A percentile compares a stretch with the other conserved stretches of the same genome.
Conservation (phyloP, 2,329 filamentous ascomycete genomes). For the Penicillium hordei region DNA sequence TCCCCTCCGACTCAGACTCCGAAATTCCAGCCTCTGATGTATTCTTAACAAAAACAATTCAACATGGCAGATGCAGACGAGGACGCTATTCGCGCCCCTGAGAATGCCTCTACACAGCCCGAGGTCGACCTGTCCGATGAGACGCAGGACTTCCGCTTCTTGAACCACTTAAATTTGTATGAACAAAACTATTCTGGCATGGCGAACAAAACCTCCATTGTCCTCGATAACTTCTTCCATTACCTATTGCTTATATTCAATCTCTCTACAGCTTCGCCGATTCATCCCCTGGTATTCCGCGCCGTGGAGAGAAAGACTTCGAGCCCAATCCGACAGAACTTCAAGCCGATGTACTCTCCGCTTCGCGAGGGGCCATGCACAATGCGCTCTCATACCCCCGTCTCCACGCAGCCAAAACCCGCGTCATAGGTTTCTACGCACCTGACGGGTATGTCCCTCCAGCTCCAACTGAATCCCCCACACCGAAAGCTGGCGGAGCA, state of each 20-base stretch:
- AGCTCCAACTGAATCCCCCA: constrained; percentile 14
- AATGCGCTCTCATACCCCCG: constrained; percentile 77
- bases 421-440: constrained; percentile 71
- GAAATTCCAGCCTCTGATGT: neutral
- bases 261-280: constrained; percentile 32
- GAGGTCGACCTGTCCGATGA: constrained; percentile 73
- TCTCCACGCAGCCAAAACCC: constrained; percentile 66
- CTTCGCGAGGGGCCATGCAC: constrained; percentile 84
- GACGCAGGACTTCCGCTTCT: constrained; percentile 81
- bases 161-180: constrained; percentile 56
- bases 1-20: constrained; percentile 12
- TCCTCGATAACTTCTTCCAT: neutral
- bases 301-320: constrained; percentile 95
- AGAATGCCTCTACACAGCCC: constrained; percentile 32
- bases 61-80: constrained; percentile 49
- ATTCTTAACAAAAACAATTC: neutral
- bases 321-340: constrained; percentile 85
- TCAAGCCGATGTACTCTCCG: constrained; percentile 74
- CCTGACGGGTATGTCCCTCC: constrained; percentile 51
- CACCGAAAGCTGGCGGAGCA: constrained; percentile 20
- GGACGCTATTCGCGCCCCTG: constrained; percentile 37
- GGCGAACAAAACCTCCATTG: neutral
- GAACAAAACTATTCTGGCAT: constrained; percentile 9
- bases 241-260: constrained; percentile 36
- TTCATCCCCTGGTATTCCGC: constrained; percentile 60